A percentile compares a stretch with the other conserved stretches of the same genome.
phyloP scores from a whole-genome alignment of 768 basidiomycete genomes.

The Rhodotorula paludigena region DNA sequence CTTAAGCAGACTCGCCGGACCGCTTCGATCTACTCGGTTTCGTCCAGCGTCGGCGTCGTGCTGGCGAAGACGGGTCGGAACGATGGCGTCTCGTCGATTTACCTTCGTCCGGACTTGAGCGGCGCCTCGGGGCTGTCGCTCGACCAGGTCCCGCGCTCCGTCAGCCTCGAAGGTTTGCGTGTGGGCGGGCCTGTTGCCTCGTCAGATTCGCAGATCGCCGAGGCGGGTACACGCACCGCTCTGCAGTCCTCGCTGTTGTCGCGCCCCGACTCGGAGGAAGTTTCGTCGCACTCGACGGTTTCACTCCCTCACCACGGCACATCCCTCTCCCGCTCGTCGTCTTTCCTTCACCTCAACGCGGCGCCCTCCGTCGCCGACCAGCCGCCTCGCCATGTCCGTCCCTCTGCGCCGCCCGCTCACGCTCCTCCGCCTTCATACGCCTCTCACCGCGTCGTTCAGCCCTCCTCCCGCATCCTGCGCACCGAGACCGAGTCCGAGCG shows the following conservation, averaged over 20 bases:
- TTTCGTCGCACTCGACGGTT: too few species aligned
- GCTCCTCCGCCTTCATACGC: neutral
- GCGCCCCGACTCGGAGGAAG: too few species aligned
- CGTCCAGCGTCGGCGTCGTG: neutral
- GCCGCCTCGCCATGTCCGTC: too few species aligned
- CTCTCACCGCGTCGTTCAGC: neutral
- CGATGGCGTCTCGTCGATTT: neutral
- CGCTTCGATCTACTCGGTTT: slow-evolving; percentile 13
- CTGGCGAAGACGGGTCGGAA: neutral
- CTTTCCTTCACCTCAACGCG: too few species aligned
- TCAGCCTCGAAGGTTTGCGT: neutral
- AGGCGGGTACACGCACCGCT: too few species aligned
- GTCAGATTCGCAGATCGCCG: neutral
- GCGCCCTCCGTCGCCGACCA: too few species aligned
- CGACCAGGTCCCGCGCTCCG: neutral
- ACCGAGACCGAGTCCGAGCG: slow-evolving; percentile 6
- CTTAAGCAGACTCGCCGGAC: slow-evolving; percentile 8
- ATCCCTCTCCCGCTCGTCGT: too few species aligned
- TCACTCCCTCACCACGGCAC: too few species aligned
- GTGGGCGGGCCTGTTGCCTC: neutral
- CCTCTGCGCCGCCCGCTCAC: too few species aligned
- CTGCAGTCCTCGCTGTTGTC: too few species aligned
- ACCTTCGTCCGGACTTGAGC: neutral
- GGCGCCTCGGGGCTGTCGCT: neutral
- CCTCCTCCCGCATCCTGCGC: neutral